Evolutionary conservation across 352 stramenopile species (phyloP).

Genomic region (Globisporangium nodosum): DNA sequence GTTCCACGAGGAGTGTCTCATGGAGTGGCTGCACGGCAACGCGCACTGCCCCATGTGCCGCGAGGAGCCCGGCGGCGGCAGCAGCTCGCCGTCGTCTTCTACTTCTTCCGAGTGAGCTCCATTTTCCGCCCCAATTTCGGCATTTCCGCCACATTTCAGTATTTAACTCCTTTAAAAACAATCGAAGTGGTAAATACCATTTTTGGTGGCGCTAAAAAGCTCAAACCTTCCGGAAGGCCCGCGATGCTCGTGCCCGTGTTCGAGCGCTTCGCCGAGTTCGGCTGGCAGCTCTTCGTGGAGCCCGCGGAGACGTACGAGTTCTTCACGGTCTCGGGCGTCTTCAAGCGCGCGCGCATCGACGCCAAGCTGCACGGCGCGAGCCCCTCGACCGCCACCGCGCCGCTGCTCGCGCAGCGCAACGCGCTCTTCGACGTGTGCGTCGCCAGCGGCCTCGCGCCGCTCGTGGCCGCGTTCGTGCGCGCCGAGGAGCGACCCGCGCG

Average conservation of each 20-base stretch:
- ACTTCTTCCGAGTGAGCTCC: too few species aligned
- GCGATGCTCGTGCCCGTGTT: constrained; percentile 31
- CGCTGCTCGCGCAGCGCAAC: constrained; percentile 55
- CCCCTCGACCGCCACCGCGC: constrained; percentile 2
- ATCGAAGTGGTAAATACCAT: not conserved
- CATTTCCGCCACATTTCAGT: not conserved
- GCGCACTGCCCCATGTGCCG: constrained; percentile 83
- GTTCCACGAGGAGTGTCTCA: constrained; percentile 85
- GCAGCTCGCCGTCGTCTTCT: constrained; percentile 2
- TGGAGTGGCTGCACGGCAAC: constrained; percentile 81
- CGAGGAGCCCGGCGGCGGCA: constrained; percentile 42
- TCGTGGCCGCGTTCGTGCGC: constrained; percentile 70
- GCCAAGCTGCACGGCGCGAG: constrained; percentile 30
- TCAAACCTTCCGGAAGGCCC: not conserved
- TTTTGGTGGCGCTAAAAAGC: not conserved
- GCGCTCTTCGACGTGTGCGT: constrained; percentile 77
- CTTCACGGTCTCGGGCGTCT: constrained; percentile 76
- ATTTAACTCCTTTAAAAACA: constrained; percentile 1
- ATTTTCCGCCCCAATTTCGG: too few species aligned
- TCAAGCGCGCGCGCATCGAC: constrained; percentile 57
- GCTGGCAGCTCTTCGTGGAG: constrained; percentile 71
- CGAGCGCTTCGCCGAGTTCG: constrained; percentile 47
- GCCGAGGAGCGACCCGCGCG: constrained; percentile 19
- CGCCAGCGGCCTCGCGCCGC: constrained; percentile 55
- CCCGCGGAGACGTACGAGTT: constrained; percentile 84